Evolutionary conservation across 345 rosid genomes (phyloP), one percentile per base, ranked within the genome.

Genomic region (Hibiscus mutabilis): DNA sequence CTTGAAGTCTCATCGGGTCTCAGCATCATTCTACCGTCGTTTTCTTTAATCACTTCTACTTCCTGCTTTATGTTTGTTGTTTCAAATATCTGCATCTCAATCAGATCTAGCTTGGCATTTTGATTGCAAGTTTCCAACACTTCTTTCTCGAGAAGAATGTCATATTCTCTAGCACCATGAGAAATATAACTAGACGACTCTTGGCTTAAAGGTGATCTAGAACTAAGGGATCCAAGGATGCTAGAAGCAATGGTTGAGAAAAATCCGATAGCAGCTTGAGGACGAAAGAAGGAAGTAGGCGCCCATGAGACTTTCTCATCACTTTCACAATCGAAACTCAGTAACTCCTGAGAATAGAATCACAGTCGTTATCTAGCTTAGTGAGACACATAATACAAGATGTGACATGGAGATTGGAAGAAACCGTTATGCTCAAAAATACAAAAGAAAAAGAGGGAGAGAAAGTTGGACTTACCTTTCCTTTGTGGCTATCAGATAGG

Each of bases 251-350:
- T 82, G 77, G 83, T 83, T 13, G 78, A 75, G 74, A 95, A 82
- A 79, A 91, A 84, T 72, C 89, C 92, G 66, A 90, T 56, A 59
- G 95, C 88, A 75, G 84, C 85, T 76, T 70, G 88, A 61, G 92
- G 90, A 79, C 77, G 80, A 77, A 79, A 87, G 71, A 77, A 80
- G 75, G 92, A 83, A 68, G 81, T 75, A 70, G 70, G 79, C 27
- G 70, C 83, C 72, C 75, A 75, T 19, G 77, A 68, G 71, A 56
- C 71, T 68, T 68, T 79, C 72, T 71, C 62, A 72, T 68, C 24
- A 71, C 70, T 79, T 75, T 83, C 86, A 70, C 69, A 60, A 73
- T 60, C 68, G 3, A 81, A 82, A 74, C 67, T 79, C 72, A 64
- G 55, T 65, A 81, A 73, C 77, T 79, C 92, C 98, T 93, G 83